Evolutionary conservation across 1,139 yeast genomes (phyloP).

Genomic region (Diutina ranongensis): DNA sequence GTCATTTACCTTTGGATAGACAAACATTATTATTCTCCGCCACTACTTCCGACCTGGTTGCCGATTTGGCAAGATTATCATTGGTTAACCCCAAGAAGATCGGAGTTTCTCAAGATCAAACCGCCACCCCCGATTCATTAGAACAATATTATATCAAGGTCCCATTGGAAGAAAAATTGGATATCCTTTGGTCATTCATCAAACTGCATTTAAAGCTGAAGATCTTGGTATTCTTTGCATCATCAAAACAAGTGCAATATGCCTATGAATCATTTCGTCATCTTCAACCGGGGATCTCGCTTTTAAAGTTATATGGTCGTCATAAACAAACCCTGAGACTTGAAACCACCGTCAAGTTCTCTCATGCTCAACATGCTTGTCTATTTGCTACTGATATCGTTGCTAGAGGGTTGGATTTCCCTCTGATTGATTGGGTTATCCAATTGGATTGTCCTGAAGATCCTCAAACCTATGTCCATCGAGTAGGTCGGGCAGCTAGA

Average conservation of each 20-base stretch:
- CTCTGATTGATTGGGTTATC: slow-evolving; percentile 94
- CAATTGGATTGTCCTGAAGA: slow-evolving; percentile 97
- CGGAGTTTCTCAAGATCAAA: slow-evolving; percentile 41
- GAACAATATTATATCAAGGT: slow-evolving; percentile 74
- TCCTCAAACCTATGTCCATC: slow-evolving; percentile 85
- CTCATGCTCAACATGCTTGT: slow-evolving; percentile 80
- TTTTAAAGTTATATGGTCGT: slow-evolving; percentile 87
- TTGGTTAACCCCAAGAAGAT: slow-evolving; percentile 68
- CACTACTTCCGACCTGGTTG: slow-evolving; percentile 81
- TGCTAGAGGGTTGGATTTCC: slow-evolving; percentile 95
- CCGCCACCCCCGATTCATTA: slow-evolving; percentile 69
- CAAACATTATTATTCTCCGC: slow-evolving; percentile 90
- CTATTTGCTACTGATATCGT: slow-evolving; percentile 93
- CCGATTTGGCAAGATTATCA: slow-evolving; percentile 82
- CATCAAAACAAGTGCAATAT: slow-evolving; percentile 91
- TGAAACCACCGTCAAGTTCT: slow-evolving; percentile 78
- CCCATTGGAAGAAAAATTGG: slow-evolving; percentile 70
- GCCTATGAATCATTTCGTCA: slow-evolving; percentile 86
- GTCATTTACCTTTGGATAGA: slow-evolving; percentile 73
- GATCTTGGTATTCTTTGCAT: slow-evolving; percentile 78
- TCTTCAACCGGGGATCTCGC: slow-evolving; percentile 90
- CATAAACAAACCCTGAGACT: slow-evolving; percentile 90
- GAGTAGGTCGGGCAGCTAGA: slow-evolving; percentile 95
- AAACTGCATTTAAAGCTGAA: slow-evolving; percentile 80
- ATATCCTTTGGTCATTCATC: slow-evolving; percentile 79